A percentile compares a stretch with the other conserved stretches of the same genome.
Evolutionary conservation across 192 early-diverging fungal genomes (phyloP).

Genomic region (Coemansia reversa): DNA sequence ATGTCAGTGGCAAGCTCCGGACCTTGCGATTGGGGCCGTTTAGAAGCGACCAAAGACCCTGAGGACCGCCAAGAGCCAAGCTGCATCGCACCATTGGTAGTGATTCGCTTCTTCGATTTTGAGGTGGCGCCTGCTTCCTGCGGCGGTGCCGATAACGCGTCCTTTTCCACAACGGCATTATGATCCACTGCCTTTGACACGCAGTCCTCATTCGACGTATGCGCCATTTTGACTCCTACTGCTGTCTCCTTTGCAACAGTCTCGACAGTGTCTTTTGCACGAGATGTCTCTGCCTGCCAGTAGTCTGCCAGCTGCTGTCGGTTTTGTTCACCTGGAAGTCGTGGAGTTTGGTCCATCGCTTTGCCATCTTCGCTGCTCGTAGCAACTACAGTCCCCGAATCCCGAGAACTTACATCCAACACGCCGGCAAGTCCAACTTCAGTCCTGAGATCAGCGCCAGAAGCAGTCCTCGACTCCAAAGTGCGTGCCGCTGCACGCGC

Average conservation of each 20-base stretch:
- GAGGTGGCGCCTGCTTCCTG: background rate
- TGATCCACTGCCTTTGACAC: background rate
- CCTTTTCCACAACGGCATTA: conserved; percentile 1
- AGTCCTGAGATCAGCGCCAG: background rate
- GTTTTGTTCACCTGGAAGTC: background rate
- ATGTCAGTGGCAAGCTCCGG: background rate
- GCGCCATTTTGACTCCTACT: background rate
- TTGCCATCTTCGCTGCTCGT: background rate
- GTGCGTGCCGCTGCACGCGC: conserved; percentile 15
- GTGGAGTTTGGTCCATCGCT: background rate
- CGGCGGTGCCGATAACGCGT: background rate
- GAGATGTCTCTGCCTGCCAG: background rate
- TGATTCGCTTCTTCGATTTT: conserved; percentile 10
- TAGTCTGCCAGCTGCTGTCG: background rate
- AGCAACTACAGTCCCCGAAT: background rate
- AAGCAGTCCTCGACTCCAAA: background rate
- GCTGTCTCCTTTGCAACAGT: background rate
- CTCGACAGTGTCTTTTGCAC: background rate
- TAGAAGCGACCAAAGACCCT: background rate
- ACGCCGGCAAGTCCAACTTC: background rate
- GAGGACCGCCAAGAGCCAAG: conserved; percentile 6
- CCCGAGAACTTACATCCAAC: background rate
- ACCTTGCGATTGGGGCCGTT: background rate
- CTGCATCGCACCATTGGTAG: conserved; percentile 1
- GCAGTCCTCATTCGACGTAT: background rate